Conservation (phyloP, 176 grass and related monocot species). For the Lolium rigidum region DNA sequence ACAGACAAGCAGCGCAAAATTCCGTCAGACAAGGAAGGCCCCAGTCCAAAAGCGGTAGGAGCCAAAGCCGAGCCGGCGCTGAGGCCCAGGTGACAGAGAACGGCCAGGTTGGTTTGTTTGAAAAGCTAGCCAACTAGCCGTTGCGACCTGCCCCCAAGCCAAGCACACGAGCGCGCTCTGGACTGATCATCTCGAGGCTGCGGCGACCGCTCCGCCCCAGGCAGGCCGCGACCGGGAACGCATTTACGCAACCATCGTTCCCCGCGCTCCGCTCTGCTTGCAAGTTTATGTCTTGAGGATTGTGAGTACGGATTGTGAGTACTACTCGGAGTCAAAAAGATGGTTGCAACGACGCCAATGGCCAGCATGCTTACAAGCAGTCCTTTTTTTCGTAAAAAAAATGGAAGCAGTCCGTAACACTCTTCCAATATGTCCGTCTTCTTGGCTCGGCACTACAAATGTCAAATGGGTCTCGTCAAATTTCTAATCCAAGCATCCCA, state of each 20-base stretch:
- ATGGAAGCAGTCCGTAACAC: no score
- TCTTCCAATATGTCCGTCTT: no score
- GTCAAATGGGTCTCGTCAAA: no score
- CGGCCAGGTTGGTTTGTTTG: background rate
- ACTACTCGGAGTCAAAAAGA: no score
- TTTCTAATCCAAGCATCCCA: no score
- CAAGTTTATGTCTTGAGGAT: background rate
- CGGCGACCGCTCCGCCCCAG: background rate
- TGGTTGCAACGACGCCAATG: no score
- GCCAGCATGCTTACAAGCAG: no score
- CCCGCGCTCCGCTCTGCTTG: background rate
- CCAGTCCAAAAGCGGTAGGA: background rate
- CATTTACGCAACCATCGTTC: conserved; percentile 1
- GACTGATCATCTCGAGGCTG: background rate
- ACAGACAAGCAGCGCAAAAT: background rate
- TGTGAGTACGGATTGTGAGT: no score
- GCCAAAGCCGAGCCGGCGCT: background rate
- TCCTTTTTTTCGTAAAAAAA: no score
- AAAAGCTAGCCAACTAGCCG: conserved; percentile 34
- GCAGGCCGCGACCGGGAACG: background rate
- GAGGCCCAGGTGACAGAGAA: background rate
- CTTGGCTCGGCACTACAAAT: no score
- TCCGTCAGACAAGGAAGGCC: background rate
- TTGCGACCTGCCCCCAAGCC: background rate
- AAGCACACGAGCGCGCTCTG: background rate